Evolutionary conservation across 805 yeast species (phyloP).

Genomic region (Clavispora carvajalis): DNA sequence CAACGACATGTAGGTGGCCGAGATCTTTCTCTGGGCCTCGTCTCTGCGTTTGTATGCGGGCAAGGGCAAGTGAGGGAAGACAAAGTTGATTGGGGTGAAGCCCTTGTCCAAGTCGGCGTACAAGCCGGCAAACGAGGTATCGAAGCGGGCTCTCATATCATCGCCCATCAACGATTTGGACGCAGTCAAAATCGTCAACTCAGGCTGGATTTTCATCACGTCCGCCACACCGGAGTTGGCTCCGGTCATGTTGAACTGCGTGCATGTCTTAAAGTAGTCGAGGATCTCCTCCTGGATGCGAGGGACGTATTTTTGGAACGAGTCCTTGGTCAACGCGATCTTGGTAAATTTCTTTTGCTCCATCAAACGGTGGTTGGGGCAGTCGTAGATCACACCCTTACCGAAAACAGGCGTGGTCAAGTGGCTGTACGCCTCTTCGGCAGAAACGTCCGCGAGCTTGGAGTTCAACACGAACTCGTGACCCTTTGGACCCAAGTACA

Average conservation of each 20-base stretch:
- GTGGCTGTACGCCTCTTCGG: slow-evolving; percentile 93
- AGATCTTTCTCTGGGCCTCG: slow-evolving; percentile 76
- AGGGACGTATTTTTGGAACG: slow-evolving; percentile 85
- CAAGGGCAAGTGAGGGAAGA: slow-evolving; percentile 88
- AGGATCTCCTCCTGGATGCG: slow-evolving; percentile 73
- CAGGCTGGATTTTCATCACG: slow-evolving; percentile 85
- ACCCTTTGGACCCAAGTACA: slow-evolving; percentile 94
- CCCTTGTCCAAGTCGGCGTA: slow-evolving; percentile 94
- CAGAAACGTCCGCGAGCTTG: slow-evolving; percentile 82
- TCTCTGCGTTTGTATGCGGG: slow-evolving; percentile 84
- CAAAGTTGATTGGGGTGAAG: slow-evolving; percentile 92
- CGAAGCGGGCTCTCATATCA: slow-evolving; percentile 80
- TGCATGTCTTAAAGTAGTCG: slow-evolving; percentile 54
- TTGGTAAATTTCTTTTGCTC: slow-evolving; percentile 98
- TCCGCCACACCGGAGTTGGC: slow-evolving; percentile 46
- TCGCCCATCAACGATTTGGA: slow-evolving; percentile 87
- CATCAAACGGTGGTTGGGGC: slow-evolving; percentile 91
- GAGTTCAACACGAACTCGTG: slow-evolving; percentile 95
- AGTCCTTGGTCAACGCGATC: slow-evolving; percentile 77
- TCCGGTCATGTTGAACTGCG: slow-evolving; percentile 39
- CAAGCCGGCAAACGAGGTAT: slow-evolving; percentile 75
- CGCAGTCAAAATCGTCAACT: slow-evolving; percentile 94
- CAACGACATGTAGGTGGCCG: slow-evolving; percentile 73
- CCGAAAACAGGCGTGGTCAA: slow-evolving; percentile 99
- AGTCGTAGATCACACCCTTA: slow-evolving; percentile 94